A percentile compares a stretch with the other conserved stretches of the same genome.
Evolutionary conservation across 352 stramenopile genomes (phyloP).

Genomic region (Phytophthora pseudosyringae): DNA sequence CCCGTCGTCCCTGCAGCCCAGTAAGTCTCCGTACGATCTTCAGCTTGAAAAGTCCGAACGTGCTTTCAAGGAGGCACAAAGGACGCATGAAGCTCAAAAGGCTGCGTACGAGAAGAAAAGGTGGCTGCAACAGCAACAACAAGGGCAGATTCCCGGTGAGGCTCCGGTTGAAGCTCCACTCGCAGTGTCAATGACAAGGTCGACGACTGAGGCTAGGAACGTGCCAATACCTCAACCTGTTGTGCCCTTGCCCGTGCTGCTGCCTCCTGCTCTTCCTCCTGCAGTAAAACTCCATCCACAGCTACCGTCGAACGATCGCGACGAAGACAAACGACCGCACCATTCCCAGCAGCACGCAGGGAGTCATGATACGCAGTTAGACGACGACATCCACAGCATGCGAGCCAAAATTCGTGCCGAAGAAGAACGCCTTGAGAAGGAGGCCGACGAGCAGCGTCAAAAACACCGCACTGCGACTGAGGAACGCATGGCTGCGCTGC

Average conservation of each 20-base stretch:
- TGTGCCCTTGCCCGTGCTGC: constrained; percentile 19
- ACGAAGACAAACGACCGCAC: constrained; percentile 5
- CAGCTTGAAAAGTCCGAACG: constrained; percentile 56
- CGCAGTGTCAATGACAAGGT: background rate
- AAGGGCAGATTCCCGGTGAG: constrained; percentile 10
- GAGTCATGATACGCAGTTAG: background rate
- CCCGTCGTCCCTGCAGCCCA: constrained; percentile 1
- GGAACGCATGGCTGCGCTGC: constrained; percentile 59
- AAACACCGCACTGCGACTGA: constrained; percentile 60
- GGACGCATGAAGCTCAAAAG: constrained; percentile 48
- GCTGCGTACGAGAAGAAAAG: constrained; percentile 46
- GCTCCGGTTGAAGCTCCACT: background rate
- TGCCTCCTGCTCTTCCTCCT: constrained; percentile 23
- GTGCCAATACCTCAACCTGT: constrained; percentile 21
- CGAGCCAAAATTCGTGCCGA: constrained; percentile 50
- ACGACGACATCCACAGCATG: constrained; percentile 45
- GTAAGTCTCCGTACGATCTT: constrained; percentile 49
- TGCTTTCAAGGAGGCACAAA: constrained; percentile 49
- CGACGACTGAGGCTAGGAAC: background rate
- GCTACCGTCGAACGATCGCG: background rate
- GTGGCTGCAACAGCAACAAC: constrained; percentile 32
- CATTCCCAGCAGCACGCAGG: background rate
- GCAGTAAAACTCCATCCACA: constrained; percentile 10
- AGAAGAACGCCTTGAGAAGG: constrained; percentile 45
- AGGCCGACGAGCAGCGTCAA: constrained; percentile 51